Evolutionary conservation across 495 filamentous ascomycete genomes (phyloP).

Genomic region (Penicillium macrosclerotiorum): DNA sequence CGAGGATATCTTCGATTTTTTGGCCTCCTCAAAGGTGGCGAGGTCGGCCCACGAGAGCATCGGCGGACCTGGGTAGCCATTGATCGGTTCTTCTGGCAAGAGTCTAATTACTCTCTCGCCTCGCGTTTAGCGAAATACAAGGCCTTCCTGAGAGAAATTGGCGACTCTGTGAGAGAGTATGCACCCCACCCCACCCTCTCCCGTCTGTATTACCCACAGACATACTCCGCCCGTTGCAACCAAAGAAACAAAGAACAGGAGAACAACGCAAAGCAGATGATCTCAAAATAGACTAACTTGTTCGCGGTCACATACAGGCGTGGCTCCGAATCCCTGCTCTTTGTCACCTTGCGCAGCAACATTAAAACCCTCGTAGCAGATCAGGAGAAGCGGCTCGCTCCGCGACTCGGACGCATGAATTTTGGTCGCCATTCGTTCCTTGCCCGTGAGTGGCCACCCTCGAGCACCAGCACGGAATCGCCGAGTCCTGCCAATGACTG

Average conservation of each 20-base stretch:
- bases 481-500: slow-evolving; percentile 32
- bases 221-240: background rate
- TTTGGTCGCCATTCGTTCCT: slow-evolving; percentile 29
- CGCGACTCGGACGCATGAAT: slow-evolving; percentile 36
- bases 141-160: slow-evolving; percentile 48
- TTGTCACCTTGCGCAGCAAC: slow-evolving; percentile 31
- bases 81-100: slow-evolving; percentile 45
- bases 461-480: slow-evolving; percentile 29
- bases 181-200: too few relatives aligned
- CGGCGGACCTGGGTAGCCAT: slow-evolving; percentile 54
- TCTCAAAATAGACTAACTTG: background rate
- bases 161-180: slow-evolving; percentile 47
- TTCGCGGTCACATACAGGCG: background rate
- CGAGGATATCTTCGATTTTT: slow-evolving; percentile 51
- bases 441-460: slow-evolving; percentile 14
- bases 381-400: slow-evolving; percentile 38
- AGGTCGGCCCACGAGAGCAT: slow-evolving; percentile 38
- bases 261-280: background rate
- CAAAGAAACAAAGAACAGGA: too few relatives aligned
- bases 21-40: slow-evolving; percentile 42
- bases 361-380: slow-evolving; percentile 35
- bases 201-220: too few relatives aligned
- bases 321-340: slow-evolving; percentile 23
- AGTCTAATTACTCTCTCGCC: slow-evolving; percentile 47
- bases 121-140: slow-evolving; percentile 55